Evolutionary conservation across 306 rosid species (phyloP), one percentile per base, ranked within the genome.

Genomic region (Prunus fruticosa): DNA sequence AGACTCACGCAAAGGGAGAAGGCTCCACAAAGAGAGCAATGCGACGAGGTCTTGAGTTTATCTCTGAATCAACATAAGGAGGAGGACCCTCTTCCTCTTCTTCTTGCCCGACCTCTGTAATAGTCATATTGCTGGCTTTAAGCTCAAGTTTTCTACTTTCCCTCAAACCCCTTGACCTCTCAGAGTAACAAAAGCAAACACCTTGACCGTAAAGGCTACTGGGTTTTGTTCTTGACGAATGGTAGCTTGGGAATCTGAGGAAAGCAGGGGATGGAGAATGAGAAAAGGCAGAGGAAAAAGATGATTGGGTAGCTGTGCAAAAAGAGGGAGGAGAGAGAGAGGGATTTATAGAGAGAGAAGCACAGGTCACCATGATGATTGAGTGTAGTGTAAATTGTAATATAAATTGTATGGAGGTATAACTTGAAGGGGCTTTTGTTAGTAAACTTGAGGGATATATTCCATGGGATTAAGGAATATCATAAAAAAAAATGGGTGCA

Each of bases 11-110:
- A 73, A 95, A 95, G 56, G 99, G 99, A 71, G 99, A 95, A 87
- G 99, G 99, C 86, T 95, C 99, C 32, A 95, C 97, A 61, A 95
- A 95, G 69, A 95, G 93, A 71, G 99, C 99, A 80, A 95, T 95
- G 72, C 99, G 84, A 56, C 98, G 93, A 79, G 99, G 99, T 67
- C 84, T 86, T 0, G 92, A 88, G 75, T 82, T 87, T 72, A 7
- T 72, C 76, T 92, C 97, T 0, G 32, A 23, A 90, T 97, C 78
- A 89, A 61, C 85, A 92, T 46, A 73, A 1, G 77, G 73, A 71
- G 96, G 91, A 75, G 97, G 97, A 56, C 75, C 74, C 45, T 84
- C 96, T 79, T 88, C 90, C 18, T 86, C 91, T 12, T 86, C 98
- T 53, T 83, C 87, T 56, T 80, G 75, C 56, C 74, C 80, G 30